Evolutionary conservation across 169 alveolate species (phyloP), one percentile per base, ranked within the genome.

Genomic region (Plasmodium relictum): DNA sequence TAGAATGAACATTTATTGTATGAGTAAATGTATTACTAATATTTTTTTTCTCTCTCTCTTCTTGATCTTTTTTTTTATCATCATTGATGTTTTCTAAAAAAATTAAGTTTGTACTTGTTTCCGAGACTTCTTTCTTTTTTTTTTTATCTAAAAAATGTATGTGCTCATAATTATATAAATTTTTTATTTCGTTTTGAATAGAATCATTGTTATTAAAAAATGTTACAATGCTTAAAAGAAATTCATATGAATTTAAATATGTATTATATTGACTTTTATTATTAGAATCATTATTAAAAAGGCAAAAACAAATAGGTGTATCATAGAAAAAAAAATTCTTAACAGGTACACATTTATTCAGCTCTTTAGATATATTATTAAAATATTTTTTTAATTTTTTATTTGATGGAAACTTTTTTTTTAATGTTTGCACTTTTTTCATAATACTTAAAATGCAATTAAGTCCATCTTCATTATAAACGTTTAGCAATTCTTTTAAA

Each of bases 251-350:
- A 70, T 86, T 69, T 24, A 86, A 24, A 54, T 70, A 86, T 5
- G 92, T 86, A 39, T 71, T 86, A 65, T 86, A 86, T 45, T 86
- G 92, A 18, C 26, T 62, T 71, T 59, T 70, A 44, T 86, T 71
- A n/a, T 71, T 69, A 37, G 16, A 62, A 26, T 86, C 78, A 42
- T 86, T 86, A 6, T 63, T 73, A 66, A 70, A 86, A 20, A 86
- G 87, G 18, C 92, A 86, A 42, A 70, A 86, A 42, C 92, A 86
- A 22, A 69, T 59, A 12, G 92, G 92, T 7, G 74, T 39, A 31
- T 69, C 68, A 42, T 70, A 86, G 44, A 86, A 86, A 50, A 70
- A 63, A 52, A 86, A 86, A 48, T 86, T 86, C 71, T 70, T 71
- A 10, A 41, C 58, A 9, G 85, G n/a, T 2, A 71, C 65, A 37